These are phyloP conservation scores for Barnettozyma vustinii DNA, from an alignment of 805 yeast species.

Conservation along the genomic window DNA sequence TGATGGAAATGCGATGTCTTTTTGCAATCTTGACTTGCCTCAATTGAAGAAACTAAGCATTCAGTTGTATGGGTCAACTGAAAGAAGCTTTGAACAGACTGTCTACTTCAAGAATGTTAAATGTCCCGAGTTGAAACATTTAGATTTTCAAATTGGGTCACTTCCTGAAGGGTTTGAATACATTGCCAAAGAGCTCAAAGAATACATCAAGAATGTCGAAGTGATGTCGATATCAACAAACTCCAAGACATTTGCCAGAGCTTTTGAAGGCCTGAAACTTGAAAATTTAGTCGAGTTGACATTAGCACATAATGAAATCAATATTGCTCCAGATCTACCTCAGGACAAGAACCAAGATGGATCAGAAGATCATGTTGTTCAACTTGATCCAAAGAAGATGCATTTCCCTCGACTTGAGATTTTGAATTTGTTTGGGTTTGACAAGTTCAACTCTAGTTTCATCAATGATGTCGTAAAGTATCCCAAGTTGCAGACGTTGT, in stretches of 20 bases:
- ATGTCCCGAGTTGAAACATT: conserved; percentile 1
- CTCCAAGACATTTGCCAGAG: neutral
- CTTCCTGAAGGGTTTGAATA: conserved; percentile 4
- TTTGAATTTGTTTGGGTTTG: conserved; percentile 11
- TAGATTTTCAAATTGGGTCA: conserved; percentile 4
- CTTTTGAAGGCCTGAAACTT: conserved; percentile 4
- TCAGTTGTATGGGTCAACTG: conserved; percentile 17
- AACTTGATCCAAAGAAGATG: neutral
- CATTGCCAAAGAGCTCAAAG: conserved; percentile 1
- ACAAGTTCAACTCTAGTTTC: conserved; percentile 12
- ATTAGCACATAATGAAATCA: conserved; percentile 5
- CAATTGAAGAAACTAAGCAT: conserved; percentile 7
- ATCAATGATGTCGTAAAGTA: conserved; percentile 1
- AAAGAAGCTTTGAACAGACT: conserved; percentile 13
- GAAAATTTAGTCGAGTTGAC: conserved; percentile 4
- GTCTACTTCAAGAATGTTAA: conserved; percentile 11
- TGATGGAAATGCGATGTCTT: conserved; percentile 19
- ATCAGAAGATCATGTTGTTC: neutral
- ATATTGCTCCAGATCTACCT: conserved; percentile 1
- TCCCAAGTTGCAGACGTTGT: conserved; percentile 5
- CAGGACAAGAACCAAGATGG: neutral
- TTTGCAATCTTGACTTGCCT: conserved; percentile 12
- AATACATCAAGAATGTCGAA: neutral
- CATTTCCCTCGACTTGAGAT: conserved; percentile 7
- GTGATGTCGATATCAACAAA: conserved; percentile 1